These are phyloP conservation scores for Solanum habrochaites DNA, from an alignment of 257 asterid genomes.

Conservation along the genomic window DNA sequence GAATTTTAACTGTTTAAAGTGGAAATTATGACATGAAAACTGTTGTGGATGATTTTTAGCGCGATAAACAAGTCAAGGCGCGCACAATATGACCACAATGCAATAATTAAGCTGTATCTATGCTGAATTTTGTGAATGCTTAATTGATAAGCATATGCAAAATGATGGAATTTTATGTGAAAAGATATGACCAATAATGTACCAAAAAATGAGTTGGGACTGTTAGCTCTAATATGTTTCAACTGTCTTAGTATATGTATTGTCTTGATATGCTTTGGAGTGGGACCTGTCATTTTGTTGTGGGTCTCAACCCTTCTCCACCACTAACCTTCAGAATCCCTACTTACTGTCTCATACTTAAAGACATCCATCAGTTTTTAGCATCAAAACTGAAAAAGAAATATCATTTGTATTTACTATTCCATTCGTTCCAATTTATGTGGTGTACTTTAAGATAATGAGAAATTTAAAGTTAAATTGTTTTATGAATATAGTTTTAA, in stretches of 20 bases:
- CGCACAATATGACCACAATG: neutral
- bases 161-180: neutral
- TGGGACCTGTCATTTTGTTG: slow-evolving; percentile 12
- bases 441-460: neutral
- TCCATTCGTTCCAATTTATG: neutral
- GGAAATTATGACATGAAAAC: neutral
- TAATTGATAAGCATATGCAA: neutral
- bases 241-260: neutral
- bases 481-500: no score
- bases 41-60: neutral
- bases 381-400: slow-evolving; percentile 2
- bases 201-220: slow-evolving; percentile 4
- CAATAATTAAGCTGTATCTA: neutral
- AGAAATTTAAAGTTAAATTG: no score
- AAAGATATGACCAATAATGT: neutral
- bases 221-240: neutral
- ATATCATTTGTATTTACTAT: neutral
- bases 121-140: neutral
- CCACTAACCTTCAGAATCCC: neutral
- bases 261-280: slow-evolving; percentile 7
- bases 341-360: slow-evolving; percentile 11
- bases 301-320: slow-evolving; percentile 8
- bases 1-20: neutral
- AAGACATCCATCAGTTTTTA: slow-evolving; percentile 5
- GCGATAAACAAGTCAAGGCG: neutral